Conservation (phyloP, 1,284 basidiomycete species). For the Puccinia polysora region DNA sequence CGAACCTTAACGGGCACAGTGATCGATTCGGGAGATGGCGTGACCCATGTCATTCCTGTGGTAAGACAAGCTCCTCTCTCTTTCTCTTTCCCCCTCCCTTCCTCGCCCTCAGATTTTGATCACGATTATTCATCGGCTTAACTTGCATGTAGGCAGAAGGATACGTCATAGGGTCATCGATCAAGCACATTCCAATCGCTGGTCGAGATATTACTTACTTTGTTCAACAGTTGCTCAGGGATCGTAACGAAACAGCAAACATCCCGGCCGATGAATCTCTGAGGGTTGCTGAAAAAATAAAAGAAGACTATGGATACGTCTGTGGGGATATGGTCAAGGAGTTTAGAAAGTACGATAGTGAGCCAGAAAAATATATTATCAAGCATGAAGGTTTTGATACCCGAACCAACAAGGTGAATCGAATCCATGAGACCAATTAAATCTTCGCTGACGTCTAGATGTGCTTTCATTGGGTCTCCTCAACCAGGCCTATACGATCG, state of each 20-base stretch:
- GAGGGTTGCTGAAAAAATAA: slow-evolving; percentile 85
- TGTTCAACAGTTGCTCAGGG: slow-evolving; percentile 90
- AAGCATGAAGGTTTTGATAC: slow-evolving; percentile 87
- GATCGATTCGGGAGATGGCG: slow-evolving; percentile 97
- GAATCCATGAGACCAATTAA: neutral
- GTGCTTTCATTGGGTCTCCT: neutral
- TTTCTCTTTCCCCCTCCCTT: neutral
- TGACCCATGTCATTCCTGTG: slow-evolving; percentile 92
- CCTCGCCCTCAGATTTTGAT: neutral
- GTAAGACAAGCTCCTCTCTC: slow-evolving; percentile 55
- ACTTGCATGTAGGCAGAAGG: slow-evolving; percentile 85
- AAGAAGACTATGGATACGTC: slow-evolving; percentile 97
- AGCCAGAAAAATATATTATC: slow-evolving; percentile 94
- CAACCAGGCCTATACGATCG: slow-evolving; percentile 86
- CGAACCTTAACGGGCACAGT: slow-evolving; percentile 91
- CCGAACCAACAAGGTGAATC: slow-evolving; percentile 80
- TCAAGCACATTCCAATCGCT: slow-evolving; percentile 98
- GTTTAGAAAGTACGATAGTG: slow-evolving; percentile 94
- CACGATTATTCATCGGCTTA: no score
- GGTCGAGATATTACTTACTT: slow-evolving; percentile 96
- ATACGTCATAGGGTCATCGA: slow-evolving; percentile 97
- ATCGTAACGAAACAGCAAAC: slow-evolving; percentile 81
- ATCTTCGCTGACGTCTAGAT: neutral
- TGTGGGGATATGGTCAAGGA: slow-evolving; percentile 99
- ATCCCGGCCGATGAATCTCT: slow-evolving; percentile 97